Conservation (phyloP, 2,329 filamentous ascomycete species). For the Colletotrichum camelliae region DNA sequence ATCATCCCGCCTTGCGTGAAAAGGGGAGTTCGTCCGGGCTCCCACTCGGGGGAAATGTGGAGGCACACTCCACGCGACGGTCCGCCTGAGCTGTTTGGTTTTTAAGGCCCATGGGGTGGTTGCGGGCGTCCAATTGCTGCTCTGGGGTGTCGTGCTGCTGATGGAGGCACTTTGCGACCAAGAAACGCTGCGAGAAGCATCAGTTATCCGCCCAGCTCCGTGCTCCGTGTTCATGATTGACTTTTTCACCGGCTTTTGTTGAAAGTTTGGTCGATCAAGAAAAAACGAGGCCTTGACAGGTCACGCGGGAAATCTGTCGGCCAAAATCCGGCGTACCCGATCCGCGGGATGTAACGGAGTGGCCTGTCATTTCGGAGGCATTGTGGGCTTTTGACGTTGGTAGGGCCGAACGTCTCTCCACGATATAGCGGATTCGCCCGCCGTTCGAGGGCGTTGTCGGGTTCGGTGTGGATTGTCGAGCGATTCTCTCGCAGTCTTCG, state of each 20-base stretch:
- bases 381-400: constrained; percentile 14
- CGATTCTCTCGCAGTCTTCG: background rate
- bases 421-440: constrained; percentile 3
- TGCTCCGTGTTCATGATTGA: background rate
- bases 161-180: background rate
- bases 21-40: constrained; percentile 22
- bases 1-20: constrained; percentile 19
- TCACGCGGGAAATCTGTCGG: constrained; percentile 7
- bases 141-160: background rate
- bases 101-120: background rate
- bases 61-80: constrained; percentile 16
- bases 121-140: background rate
- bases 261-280: background rate
- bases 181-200: background rate
- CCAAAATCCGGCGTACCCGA: constrained; percentile 12
- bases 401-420: constrained; percentile 20
- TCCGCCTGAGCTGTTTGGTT: constrained; percentile 9
- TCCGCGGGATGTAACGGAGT: background rate
- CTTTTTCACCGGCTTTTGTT: background rate
- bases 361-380: constrained; percentile 18
- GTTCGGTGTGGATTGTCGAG: background rate
- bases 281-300: background rate
- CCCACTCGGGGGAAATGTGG: constrained; percentile 21
- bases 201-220: background rate
- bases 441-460: background rate